These are phyloP conservation scores for Plasmopara viticola DNA, from an alignment of 352 stramenopile species.

Conservation along the genomic window DNA sequence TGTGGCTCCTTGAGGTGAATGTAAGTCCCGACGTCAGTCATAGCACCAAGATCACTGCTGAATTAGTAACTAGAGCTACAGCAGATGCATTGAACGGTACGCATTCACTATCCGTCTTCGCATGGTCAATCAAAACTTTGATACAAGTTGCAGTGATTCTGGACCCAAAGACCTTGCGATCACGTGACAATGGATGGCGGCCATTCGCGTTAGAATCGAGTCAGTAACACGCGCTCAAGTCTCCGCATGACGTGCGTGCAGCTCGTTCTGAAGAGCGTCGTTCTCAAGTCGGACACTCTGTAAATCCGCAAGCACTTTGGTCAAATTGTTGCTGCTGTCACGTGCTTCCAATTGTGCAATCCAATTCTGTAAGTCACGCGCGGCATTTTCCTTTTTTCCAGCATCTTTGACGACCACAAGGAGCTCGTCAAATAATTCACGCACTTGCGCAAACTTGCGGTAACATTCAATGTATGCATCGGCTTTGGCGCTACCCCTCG, in stretches of 20 bases:
- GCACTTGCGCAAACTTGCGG: conserved; percentile 73
- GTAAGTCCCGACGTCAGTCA: conserved; percentile 84
- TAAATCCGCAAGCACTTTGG: conserved; percentile 69
- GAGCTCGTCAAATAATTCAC: conserved; percentile 80
- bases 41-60: conserved; percentile 50
- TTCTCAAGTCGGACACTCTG: conserved; percentile 70
- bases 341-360: conserved; percentile 73
- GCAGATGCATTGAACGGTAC: conserved; percentile 33
- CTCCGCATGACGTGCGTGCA: conserved; percentile 19
- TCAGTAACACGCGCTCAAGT: not conserved
- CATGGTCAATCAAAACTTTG: not conserved
- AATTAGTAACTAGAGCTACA: conserved; percentile 49
- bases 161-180: conserved; percentile 2
- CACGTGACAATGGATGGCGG: conserved; percentile 3
- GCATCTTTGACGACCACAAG: conserved; percentile 56
- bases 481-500: conserved; percentile 15
- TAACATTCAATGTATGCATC: conserved; percentile 75
- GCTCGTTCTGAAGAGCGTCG: conserved; percentile 38
- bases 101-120: not conserved
- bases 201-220: conserved; percentile 1
- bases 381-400: conserved; percentile 71
- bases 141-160: not conserved
- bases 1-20: conserved; percentile 85
- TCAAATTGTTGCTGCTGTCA: conserved; percentile 59
- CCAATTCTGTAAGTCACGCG: conserved; percentile 78